A percentile compares a stretch with the other conserved stretches of the same genome.
Evolutionary conservation across 768 basidiomycete genomes (phyloP).

Genomic region (Kwoniella sp.): DNA sequence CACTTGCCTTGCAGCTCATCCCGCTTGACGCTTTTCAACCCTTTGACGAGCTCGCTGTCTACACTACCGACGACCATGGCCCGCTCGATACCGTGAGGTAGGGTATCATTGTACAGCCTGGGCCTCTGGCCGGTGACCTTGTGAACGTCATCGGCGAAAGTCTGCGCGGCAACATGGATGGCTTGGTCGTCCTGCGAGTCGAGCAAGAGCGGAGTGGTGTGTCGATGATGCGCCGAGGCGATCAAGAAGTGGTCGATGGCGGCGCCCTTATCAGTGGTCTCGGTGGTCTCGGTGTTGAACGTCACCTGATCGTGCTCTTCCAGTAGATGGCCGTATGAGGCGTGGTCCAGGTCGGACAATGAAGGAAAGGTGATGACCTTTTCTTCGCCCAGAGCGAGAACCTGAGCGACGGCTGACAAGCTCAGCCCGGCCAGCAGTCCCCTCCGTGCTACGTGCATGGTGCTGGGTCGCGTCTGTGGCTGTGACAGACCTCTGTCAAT

Average conservation of each 20-base stretch:
- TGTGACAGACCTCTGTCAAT: no score
- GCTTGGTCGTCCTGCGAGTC: constrained; percentile 36
- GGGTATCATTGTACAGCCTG: constrained; percentile 57
- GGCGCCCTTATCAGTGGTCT: not conserved
- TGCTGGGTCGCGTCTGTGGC: not conserved
- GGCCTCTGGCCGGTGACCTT: constrained; percentile 60
- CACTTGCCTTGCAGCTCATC: constrained; percentile 62
- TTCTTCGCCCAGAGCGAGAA: constrained; percentile 10
- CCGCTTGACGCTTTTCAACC: constrained; percentile 56
- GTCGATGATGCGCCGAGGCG: constrained; percentile 5
- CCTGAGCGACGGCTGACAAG: constrained; percentile 3
- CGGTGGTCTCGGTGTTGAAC: not conserved
- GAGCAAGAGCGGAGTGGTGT: constrained; percentile 24
- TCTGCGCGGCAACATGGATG: constrained; percentile 54
- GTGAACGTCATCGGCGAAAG: constrained; percentile 62
- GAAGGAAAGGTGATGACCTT: constrained; percentile 10
- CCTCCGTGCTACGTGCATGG: not conserved
- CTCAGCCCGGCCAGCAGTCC: not conserved
- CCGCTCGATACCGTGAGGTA: constrained; percentile 40
- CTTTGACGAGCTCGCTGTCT: constrained; percentile 59
- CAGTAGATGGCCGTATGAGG: not conserved
- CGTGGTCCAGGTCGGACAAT: not conserved
- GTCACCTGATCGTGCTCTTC: not conserved
- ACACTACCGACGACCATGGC: constrained; percentile 64
- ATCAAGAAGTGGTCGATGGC: constrained; percentile 3